phyloP scores from a whole-genome alignment of 768 basidiomycete species.

The Pisolithus tinctorius region DNA sequence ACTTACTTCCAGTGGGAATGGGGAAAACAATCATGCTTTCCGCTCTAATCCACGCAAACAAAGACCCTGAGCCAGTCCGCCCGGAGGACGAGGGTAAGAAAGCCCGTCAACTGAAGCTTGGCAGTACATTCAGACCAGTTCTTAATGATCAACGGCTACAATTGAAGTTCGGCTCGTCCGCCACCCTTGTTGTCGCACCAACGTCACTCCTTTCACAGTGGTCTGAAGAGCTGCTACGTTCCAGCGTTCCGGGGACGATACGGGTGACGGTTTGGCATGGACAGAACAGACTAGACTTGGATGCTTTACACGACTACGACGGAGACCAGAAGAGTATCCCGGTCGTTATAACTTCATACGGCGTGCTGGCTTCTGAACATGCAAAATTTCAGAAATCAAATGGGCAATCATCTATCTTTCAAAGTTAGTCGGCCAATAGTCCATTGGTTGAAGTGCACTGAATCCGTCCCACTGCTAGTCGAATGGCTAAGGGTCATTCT shows the following conservation, averaged over 20 bases:
- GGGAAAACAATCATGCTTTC: slow-evolving; percentile 94
- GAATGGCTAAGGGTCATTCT: slow-evolving; percentile 79
- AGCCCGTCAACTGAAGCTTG: slow-evolving; percentile 53
- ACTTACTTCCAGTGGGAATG: slow-evolving; percentile 68
- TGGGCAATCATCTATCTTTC: slow-evolving; percentile 55
- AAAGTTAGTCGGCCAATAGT: slow-evolving; percentile 40
- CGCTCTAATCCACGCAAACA: slow-evolving; percentile 78
- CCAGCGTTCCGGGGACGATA: slow-evolving; percentile 63
- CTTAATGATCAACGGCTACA: slow-evolving; percentile 25
- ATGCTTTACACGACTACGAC: slow-evolving; percentile 50
- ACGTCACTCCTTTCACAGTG: slow-evolving; percentile 90
- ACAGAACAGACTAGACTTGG: slow-evolving; percentile 71
- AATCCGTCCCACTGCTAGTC: slow-evolving; percentile 34
- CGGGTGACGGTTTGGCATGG: slow-evolving; percentile 82
- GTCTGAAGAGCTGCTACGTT: slow-evolving; percentile 87
- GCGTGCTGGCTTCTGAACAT: slow-evolving; percentile 85
- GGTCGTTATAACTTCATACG: slow-evolving; percentile 90
- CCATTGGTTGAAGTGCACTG: not conserved
- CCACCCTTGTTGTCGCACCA: slow-evolving; percentile 89
- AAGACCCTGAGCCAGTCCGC: slow-evolving; percentile 36
- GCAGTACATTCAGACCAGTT: slow-evolving; percentile 52
- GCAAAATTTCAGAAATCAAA: slow-evolving; percentile 56
- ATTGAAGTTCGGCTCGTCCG: slow-evolving; percentile 34
- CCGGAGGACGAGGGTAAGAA: slow-evolving; percentile 20
- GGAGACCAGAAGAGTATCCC: slow-evolving; percentile 48